phyloP scores from a whole-genome alignment of 1,284 basidiomycete genomes.

The Trametes hirsuta region DNA sequence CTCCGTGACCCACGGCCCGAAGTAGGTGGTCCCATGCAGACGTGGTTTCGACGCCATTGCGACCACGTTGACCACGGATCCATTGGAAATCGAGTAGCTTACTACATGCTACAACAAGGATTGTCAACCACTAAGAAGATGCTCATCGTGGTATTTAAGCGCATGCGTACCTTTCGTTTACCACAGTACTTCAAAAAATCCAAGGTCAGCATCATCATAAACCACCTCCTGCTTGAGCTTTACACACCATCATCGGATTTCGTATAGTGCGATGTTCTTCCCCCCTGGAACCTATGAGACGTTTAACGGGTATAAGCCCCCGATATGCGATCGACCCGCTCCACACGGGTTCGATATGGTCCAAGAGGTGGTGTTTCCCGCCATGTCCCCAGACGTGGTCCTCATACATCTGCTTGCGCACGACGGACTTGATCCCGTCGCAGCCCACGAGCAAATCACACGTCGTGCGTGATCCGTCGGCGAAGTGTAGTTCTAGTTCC shows the following conservation, averaged over 20 bases:
- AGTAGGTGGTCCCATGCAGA: conserved; percentile 29
- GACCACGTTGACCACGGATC: conserved; percentile 37
- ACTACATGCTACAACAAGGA: conserved; percentile 35
- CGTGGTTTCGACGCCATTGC: conserved; percentile 31
- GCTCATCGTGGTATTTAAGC: too few species aligned
- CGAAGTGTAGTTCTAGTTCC: conserved; percentile 34
- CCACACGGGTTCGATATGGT: conserved; percentile 28
- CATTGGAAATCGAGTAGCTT: conserved; percentile 36
- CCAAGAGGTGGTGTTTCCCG: conserved; percentile 14
- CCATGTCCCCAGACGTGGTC: conserved; percentile 17
- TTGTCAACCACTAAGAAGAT: too few species aligned
- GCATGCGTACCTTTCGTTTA: conserved; percentile 32
- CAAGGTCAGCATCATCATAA: background rate
- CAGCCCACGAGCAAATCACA: conserved; percentile 53
- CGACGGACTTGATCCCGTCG: conserved; percentile 54
- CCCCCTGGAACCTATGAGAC: conserved; percentile 13
- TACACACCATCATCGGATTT: conserved; percentile 35
- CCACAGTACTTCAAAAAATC: conserved; percentile 33
- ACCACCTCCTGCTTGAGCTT: background rate
- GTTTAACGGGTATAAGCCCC: conserved; percentile 25
- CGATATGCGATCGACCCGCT: conserved; percentile 30
- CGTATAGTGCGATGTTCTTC: conserved; percentile 30
- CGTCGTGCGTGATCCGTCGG: conserved; percentile 40
- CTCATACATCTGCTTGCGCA: conserved; percentile 43
- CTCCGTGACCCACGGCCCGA: conserved; percentile 34